Base-by-base conservation (phyloP, 345 rosid genomes). In the Leavenworthia alabamica region DNA sequence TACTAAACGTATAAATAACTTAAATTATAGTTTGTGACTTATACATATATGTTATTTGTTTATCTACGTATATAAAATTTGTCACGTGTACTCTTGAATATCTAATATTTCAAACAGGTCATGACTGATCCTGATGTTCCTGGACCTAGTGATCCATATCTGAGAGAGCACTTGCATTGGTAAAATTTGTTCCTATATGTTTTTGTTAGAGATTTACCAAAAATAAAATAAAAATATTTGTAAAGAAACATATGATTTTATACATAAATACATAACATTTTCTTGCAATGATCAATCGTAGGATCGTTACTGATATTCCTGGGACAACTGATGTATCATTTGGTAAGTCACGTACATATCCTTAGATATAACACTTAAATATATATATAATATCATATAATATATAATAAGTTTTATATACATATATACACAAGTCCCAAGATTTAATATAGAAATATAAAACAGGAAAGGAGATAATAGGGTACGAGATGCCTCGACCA, bases 41-140 rank as follows among this genome's bases (percentile, higher is more conserved):
- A 66, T 17, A 66, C 41, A 56, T 35, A 13, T 39, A 11, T 64
- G 24, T 56, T 22, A 17, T 39, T 32, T 39, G 51, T 29, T 59
- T 26, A 20, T 53, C n/a, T 42, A 29, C 15, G 14, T n/a, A 22
- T 31, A 65, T 46, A 16, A 9, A 12, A 36, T 46, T 28, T n/a
- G 4, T 32, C 56, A 52, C 40, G 33, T 53, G 40, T 14, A 56
- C n/a, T 39, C 32, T 56, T 51, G 36, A 14, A 37, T 39, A 40
- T 56, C 31, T 17, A 47, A 63, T 47, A 48, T 36, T 42, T 50
- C 16, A 56, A 46, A 37, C 70, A 92, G 96, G 85, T 92, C n/a
- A 89, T 92, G 98, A 89, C 90, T 14, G 98, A 92, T 75, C 98
- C 98, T 35, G 98, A 92, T 82, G 95, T 82, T 68, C 98, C 98